Conservation (phyloP, 257 asterid genomes). For the Penstemon eatonii region DNA sequence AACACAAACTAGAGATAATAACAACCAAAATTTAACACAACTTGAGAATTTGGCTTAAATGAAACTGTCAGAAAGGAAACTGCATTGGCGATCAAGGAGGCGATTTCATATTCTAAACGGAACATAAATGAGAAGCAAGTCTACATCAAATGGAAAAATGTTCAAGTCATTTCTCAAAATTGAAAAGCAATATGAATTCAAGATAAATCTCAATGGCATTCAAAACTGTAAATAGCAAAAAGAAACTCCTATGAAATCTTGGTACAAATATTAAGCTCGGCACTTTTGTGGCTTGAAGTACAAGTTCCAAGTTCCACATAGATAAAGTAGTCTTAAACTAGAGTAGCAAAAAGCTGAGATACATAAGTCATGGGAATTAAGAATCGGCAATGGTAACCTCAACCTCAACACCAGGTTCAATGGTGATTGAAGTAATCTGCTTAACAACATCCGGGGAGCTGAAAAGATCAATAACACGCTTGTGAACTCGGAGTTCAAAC, state of each 20-base stretch:
- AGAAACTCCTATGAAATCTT: constrained; percentile 24
- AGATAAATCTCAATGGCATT: constrained; percentile 25
- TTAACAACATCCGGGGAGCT: constrained; percentile 71
- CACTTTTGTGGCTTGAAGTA: neutral
- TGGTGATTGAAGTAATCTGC: constrained; percentile 68
- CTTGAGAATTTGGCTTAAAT: no score
- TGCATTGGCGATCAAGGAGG: no score
- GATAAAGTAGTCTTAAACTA: constrained; percentile 18
- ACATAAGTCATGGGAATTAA: constrained; percentile 1
- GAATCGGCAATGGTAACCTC: constrained; percentile 66
- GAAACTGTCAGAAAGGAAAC: no score
- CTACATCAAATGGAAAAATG: no score
- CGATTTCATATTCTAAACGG: no score
- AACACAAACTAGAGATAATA: no score
- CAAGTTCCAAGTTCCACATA: constrained; percentile 26
- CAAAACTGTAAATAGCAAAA: constrained; percentile 30
- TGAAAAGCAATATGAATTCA: constrained; percentile 10
- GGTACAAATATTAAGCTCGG: constrained; percentile 19
- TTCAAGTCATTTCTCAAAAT: neutral
- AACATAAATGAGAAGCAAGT: no score
- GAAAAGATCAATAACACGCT: constrained; percentile 65
- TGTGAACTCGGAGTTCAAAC: constrained; percentile 63
- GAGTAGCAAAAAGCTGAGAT: constrained; percentile 19
- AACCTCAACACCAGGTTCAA: constrained; percentile 67
- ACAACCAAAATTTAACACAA: no score